Percentiles rank a stretch among this genome's conserved stretches.
These are phyloP conservation scores for Inga leiocalycina DNA, from an alignment of 306 rosid genomes.

Conservation along the genomic window DNA sequence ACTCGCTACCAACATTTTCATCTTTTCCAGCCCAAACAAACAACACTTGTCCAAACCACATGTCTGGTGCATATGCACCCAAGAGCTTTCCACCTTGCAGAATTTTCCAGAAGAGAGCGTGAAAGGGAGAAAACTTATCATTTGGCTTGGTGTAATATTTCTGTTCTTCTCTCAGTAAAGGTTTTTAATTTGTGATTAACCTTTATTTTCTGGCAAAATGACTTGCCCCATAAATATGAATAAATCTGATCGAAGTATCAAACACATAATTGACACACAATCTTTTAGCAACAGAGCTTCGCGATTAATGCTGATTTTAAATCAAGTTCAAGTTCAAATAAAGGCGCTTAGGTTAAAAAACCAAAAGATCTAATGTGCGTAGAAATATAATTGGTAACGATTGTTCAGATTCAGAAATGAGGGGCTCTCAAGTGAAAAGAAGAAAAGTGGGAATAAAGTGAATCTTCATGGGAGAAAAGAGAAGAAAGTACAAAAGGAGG, in stretches of 20 bases:
- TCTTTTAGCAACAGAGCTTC: not conserved
- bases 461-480: not conserved
- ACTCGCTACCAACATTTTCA: not conserved
- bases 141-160: not conserved
- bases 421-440: not conserved
- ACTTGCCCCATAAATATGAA: not conserved
- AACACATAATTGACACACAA: not conserved
- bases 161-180: not conserved
- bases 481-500: conserved; percentile 28
- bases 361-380: not conserved
- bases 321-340: not conserved
- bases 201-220: not conserved
- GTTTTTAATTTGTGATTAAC: not conserved
- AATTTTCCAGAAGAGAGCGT: not conserved
- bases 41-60: not conserved
- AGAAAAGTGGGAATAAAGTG: not conserved
- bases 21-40: not conserved
- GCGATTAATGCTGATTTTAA: not conserved
- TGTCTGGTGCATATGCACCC: not conserved
- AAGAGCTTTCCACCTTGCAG: not conserved
- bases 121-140: not conserved
- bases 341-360: not conserved
- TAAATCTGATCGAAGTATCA: not conserved
- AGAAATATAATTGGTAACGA: not conserved
- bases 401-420: not conserved